Base-by-base conservation (phyloP, 345 rosid genomes). In the Acer negundo region DNA sequence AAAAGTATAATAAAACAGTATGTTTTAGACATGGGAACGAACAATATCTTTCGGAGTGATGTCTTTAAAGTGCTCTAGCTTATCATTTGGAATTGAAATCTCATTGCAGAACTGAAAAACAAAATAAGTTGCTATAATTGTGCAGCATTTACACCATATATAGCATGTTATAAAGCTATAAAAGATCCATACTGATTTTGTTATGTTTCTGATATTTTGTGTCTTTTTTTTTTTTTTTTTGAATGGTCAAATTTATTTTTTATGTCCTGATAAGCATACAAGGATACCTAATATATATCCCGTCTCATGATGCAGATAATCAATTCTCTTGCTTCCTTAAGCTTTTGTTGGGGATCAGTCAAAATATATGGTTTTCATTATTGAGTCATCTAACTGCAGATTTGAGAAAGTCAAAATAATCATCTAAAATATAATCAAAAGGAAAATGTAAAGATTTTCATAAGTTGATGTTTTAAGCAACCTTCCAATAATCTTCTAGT, bases 11-110 rank as follows among this genome's bases (percentile, higher is more conserved):
- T 12, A 22, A 13, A 10, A 35, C 6, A 46, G 72, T 8, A 61
- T 62, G 56, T 12, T 22, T 47, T 49, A 53, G 11, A 95, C 97
- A 97, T 92, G 97, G 67, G 95, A 95, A 81, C 98, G 92, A 81
- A 90, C 87, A 80, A 95, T 95, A 77, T 95, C 98, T 79, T 89
- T 88, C 2, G 97, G 85, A 28, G 97, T 92, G 40, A 93, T 92
- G 20, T 89, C 80, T 83, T 87, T 90, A 86, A 93, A 95, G 81
- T 95, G 81, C 66, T 90, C 98, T 58, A 91, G 23, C 62, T 88
- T 85, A 73, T 93, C 28, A n/a, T n/a, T n/a, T n/a, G 98, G 98
- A 83, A 95, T 95, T n/a, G 99, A 86, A 78, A 86, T 93, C 82
- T 92, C 99, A 73, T 93, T 95, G 80, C 98, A 95, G 78, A 93